Percentiles rank a stretch among this genome's conserved stretches.
These are phyloP conservation scores for Hanseniaspora valbyensis DNA, from an alignment of 805 yeast species.

Conservation along the genomic window DNA sequence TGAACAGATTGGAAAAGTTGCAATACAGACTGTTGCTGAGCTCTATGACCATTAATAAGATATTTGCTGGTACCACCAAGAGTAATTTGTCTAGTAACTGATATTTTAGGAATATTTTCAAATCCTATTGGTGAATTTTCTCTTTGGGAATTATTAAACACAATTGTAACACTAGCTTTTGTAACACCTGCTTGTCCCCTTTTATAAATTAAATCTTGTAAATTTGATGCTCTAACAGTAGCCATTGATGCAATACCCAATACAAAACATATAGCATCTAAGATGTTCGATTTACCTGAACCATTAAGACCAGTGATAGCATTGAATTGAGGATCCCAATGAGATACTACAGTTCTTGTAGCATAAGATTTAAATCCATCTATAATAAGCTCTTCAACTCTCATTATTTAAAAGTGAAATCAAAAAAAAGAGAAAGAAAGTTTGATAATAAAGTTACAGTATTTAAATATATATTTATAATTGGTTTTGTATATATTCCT, in stretches of 20 bases:
- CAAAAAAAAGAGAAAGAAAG: not conserved
- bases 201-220: conserved; percentile 89
- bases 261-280: conserved; percentile 97
- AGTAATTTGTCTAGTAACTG: conserved; percentile 83
- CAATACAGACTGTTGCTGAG: conserved; percentile 85
- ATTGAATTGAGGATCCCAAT: conserved; percentile 94
- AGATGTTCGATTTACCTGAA: conserved; percentile 90
- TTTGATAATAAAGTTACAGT: not conserved
- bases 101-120: conserved; percentile 62
- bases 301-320: conserved; percentile 98
- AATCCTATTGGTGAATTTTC: conserved; percentile 78
- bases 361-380: conserved; percentile 98
- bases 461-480: too few species aligned
- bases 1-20: conserved; percentile 90
- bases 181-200: conserved; percentile 98
- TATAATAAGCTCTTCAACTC: conserved; percentile 88
- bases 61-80: conserved; percentile 89
- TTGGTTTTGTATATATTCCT: too few species aligned
- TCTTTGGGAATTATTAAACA: conserved; percentile 76
- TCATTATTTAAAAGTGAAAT: conserved; percentile 37
- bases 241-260: conserved; percentile 88
- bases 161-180: conserved; percentile 91
- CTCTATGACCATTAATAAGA: conserved; percentile 88
- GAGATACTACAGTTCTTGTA: conserved; percentile 85
- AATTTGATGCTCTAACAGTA: conserved; percentile 86